Evolutionary conservation across 352 stramenopile species (phyloP).

Genomic region (Pythium apleroticum): DNA sequence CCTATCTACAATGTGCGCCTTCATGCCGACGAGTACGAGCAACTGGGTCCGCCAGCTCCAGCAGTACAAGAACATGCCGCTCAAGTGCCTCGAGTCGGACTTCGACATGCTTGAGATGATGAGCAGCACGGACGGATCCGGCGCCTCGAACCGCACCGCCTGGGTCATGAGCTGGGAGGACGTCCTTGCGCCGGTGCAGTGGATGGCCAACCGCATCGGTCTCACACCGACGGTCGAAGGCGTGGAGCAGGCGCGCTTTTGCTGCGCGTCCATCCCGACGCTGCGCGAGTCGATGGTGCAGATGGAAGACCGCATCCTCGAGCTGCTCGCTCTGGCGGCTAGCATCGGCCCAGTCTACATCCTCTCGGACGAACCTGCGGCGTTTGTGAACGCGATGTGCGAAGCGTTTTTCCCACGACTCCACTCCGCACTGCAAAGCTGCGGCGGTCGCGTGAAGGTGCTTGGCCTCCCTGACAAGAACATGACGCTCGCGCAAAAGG

Average conservation of each 20-base stretch:
- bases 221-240: conserved; percentile 25
- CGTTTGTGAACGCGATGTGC: conserved; percentile 44
- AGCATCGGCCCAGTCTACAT: conserved; percentile 42
- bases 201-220: conserved; percentile 37
- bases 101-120: conserved; percentile 33
- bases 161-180: conserved; percentile 58
- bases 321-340: conserved; percentile 35
- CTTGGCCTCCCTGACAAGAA: conserved; percentile 37
- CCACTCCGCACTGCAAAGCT: conserved; percentile 29
- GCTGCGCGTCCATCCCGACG: conserved; percentile 25
- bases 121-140: conserved; percentile 24
- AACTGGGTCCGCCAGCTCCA: conserved; percentile 29
- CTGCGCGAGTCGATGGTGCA: conserved; percentile 25
- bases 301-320: conserved; percentile 39
- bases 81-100: conserved; percentile 24
- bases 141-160: conserved; percentile 20
- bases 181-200: conserved; percentile 44
- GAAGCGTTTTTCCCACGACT: conserved; percentile 51
- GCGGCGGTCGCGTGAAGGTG: conserved; percentile 42
- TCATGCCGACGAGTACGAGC: conserved; percentile 24
- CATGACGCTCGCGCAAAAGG: conserved; percentile 38
- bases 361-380: conserved; percentile 37
- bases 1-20: conserved; percentile 1
- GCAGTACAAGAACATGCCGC: conserved; percentile 21
- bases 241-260: conserved; percentile 27